Evolutionary conservation across 257 asterid genomes (phyloP).

Genomic region (Haberlea rhodopensis): DNA sequence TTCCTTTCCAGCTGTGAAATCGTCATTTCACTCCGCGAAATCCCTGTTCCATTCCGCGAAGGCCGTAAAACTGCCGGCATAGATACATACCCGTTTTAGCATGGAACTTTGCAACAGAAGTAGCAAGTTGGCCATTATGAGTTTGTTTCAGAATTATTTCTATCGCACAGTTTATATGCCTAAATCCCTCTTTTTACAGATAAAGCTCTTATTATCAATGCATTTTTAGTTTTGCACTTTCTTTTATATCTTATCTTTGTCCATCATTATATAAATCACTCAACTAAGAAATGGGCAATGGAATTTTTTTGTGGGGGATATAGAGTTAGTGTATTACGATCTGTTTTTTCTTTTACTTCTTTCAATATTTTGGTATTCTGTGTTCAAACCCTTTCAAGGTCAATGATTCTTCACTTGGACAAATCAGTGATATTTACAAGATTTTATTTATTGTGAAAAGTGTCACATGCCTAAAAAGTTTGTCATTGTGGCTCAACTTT

Average conservation of each 20-base stretch:
- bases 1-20: too few species aligned
- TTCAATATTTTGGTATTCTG: too few species aligned
- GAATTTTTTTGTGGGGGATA: not conserved
- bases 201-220: constrained; percentile 11
- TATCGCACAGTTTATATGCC: not conserved
- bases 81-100: too few species aligned
- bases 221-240: constrained; percentile 17
- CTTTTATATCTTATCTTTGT: constrained; percentile 3
- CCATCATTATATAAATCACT: constrained; percentile 9
- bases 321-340: not conserved
- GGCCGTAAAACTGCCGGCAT: too few species aligned
- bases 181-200: not conserved
- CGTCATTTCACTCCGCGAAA: too few species aligned
- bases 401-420: not conserved
- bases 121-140: too few species aligned
- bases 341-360: too few species aligned
- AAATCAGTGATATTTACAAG: not conserved
- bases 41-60: too few species aligned
- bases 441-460: not conserved
- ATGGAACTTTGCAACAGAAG: too few species aligned
- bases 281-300: not conserved
- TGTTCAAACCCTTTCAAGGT: not conserved
- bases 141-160: too few species aligned
- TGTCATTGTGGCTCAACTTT: not conserved
- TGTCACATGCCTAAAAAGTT: not conserved